Percentiles rank a stretch among this genome's conserved stretches.
phyloP scores from a whole-genome alignment of 306 rosid species.

The Cucumis hystrix region DNA sequence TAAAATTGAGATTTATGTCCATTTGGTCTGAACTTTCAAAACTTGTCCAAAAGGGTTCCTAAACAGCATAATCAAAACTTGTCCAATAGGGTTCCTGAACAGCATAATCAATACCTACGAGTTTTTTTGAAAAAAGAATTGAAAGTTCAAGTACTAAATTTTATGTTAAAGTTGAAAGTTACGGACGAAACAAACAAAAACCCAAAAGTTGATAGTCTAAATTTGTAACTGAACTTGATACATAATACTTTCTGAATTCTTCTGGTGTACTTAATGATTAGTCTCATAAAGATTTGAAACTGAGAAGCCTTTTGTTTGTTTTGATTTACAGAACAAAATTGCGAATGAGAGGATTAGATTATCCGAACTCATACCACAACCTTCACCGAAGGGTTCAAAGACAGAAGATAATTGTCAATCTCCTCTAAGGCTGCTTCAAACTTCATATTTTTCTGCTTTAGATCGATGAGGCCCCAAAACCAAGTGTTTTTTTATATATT shows the following conservation, averaged over 20 bases:
- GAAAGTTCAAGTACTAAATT: too few species aligned
- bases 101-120: too few species aligned
- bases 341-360: conserved; percentile 46
- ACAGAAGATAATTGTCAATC: conserved; percentile 38
- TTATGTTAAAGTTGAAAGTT: too few species aligned
- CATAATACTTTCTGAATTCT: not conserved
- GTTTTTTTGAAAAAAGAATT: too few species aligned
- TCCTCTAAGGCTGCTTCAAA: conserved; percentile 39
- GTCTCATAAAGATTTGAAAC: not conserved
- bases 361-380: conserved; percentile 51
- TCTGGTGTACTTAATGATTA: not conserved
- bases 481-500: not conserved
- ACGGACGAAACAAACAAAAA: too few species aligned
- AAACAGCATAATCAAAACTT: too few species aligned
- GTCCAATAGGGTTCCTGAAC: too few species aligned
- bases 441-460: conserved; percentile 58
- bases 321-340: conserved; percentile 43
- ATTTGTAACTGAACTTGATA: too few species aligned
- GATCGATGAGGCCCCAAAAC: conserved; percentile 39
- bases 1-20: too few species aligned
- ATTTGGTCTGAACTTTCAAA: too few species aligned
- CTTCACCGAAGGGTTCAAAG: conserved; percentile 45
- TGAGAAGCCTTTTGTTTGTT: not conserved
- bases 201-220: not conserved
- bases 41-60: too few species aligned